Evolutionary conservation across 108 stramenopile species (phyloP).

Genomic region (Skeletonema grethae): DNA sequence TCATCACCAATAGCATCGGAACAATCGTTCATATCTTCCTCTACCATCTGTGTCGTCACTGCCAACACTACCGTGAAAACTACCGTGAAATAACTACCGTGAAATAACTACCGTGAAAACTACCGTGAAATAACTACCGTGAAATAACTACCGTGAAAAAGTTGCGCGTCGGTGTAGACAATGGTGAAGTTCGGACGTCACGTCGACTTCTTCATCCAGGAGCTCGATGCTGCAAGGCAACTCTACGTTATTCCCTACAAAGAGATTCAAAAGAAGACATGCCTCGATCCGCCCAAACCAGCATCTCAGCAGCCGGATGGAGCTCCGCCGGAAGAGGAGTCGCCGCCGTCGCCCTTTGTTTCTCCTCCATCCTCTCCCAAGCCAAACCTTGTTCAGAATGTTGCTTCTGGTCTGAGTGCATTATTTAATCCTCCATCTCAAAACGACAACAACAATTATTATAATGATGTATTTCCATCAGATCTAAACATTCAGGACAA

Average conservation of each 20-base stretch:
- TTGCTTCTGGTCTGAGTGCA: conserved; percentile 15
- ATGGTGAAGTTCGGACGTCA: conserved; percentile 84
- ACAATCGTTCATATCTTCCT: too few relatives aligned
- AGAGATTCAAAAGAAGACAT: conserved; percentile 54
- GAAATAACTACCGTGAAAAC: too few relatives aligned
- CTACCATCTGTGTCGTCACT: too few relatives aligned
- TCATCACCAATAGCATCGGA: too few relatives aligned
- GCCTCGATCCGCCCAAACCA: conserved; percentile 19
- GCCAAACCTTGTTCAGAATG: not conserved
- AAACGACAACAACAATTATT: not conserved
- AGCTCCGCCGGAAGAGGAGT: not conserved
- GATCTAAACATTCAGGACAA: too few relatives aligned
- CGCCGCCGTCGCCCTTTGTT: not conserved
- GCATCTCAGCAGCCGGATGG: not conserved
- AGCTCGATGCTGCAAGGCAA: conserved; percentile 26
- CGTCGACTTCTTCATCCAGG: conserved; percentile 55
- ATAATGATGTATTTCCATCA: not conserved
- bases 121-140: too few relatives aligned
- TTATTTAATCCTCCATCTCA: not conserved
- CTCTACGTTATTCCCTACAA: conserved; percentile 73
- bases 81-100: too few relatives aligned
- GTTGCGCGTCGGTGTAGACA: too few relatives aligned
- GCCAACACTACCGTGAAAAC: too few relatives aligned
- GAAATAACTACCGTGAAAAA: too few relatives aligned
- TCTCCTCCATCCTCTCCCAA: not conserved